These are phyloP conservation scores for Canna indica DNA, from an alignment of 176 grass and related monocot genomes.

Conservation along the genomic window DNA sequence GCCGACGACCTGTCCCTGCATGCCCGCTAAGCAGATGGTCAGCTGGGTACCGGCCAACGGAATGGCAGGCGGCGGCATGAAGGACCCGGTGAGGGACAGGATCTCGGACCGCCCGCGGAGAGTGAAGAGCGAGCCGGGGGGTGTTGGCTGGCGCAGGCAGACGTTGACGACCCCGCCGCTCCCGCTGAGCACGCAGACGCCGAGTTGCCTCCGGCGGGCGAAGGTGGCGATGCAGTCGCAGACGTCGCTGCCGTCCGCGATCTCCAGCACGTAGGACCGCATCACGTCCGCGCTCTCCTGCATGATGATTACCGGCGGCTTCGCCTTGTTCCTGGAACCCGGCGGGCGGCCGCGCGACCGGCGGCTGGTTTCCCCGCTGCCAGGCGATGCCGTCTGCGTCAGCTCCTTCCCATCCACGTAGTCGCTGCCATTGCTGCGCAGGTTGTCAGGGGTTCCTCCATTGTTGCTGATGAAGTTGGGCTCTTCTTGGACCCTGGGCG, in stretches of 20 bases:
- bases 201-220: conserved; percentile 63
- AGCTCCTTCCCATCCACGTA: background rate
- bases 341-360: conserved; percentile 64
- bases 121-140: conserved; percentile 24
- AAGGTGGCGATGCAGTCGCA: conserved; percentile 59
- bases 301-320: conserved; percentile 89
- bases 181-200: conserved; percentile 75
- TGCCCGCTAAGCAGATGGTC: conserved; percentile 71
- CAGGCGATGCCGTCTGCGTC: background rate
- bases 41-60: conserved; percentile 56
- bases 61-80: conserved; percentile 62
- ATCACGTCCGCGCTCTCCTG: conserved; percentile 78
- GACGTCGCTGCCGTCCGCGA: conserved; percentile 73
- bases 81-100: conserved; percentile 79
- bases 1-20: conserved; percentile 74
- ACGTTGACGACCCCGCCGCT: conserved; percentile 58
- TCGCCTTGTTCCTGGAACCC: conserved; percentile 91
- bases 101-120: conserved; percentile 75
- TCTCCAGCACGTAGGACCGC: conserved; percentile 73
- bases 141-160: conserved; percentile 38
- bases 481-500: no score
- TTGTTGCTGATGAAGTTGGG: no score
- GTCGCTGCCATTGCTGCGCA: conserved; percentile 1
- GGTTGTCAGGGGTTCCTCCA: no score
- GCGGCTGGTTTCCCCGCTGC: conserved; percentile 24